Evolutionary conservation across 495 filamentous ascomycete species (phyloP).

Genomic region (Podospora fimiseda): DNA sequence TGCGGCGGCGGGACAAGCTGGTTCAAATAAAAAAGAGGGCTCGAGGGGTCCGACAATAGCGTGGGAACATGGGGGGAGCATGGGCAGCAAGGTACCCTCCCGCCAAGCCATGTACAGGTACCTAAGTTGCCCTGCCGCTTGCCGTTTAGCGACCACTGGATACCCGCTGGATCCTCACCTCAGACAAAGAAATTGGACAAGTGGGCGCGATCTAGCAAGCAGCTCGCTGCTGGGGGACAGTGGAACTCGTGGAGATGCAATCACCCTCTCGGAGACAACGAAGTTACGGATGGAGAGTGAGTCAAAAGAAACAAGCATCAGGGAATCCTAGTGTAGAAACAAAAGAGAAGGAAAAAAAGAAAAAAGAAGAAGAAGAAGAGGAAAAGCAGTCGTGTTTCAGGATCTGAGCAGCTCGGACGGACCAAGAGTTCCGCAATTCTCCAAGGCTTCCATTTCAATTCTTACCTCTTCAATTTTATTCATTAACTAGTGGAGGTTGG

Average conservation of each 20-base stretch:
- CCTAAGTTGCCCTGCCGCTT: conserved; percentile 20
- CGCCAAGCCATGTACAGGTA: conserved; percentile 14
- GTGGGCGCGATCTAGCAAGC: neutral
- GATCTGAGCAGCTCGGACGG: neutral
- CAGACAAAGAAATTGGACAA: neutral
- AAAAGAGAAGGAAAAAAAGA: too few species aligned
- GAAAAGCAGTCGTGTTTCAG: conserved; percentile 4
- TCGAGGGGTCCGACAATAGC: conserved; percentile 10
- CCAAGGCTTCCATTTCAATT: neutral
- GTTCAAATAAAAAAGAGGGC: conserved; percentile 29
- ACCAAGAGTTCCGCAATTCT: neutral
- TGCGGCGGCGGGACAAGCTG: conserved; percentile 25
- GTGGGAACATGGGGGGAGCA: conserved; percentile 10
- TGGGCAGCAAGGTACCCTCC: neutral
- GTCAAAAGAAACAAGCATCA: too few species aligned
- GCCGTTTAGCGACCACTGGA: conserved; percentile 20
- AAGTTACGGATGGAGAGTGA: too few species aligned
- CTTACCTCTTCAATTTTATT: too few species aligned
- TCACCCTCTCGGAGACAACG: too few species aligned
- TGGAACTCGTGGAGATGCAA: neutral
- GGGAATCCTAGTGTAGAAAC: too few species aligned
- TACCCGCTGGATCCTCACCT: neutral
- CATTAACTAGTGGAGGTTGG: neutral
- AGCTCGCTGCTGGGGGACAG: neutral
- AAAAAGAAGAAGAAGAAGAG: too few species aligned